Evolutionary conservation across 139 green algal species (phyloP), one percentile per base, ranked within the genome.

Genomic region (Choricystis sp.): DNA sequence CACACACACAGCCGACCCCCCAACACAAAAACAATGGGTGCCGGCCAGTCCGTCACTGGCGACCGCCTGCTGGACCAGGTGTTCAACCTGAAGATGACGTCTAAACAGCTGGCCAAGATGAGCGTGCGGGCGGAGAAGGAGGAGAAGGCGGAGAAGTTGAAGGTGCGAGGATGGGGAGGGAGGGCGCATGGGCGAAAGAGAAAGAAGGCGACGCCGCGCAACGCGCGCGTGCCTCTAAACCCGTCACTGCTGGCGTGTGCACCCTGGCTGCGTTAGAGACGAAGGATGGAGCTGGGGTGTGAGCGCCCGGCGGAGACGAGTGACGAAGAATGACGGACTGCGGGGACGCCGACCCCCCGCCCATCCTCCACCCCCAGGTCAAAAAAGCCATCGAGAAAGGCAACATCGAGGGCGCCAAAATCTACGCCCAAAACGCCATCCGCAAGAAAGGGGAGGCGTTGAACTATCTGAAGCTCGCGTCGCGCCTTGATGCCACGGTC

Each of bases 331-430:
- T n/a, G n/a, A n/a, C n/a, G n/a, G n/a, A n/a, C n/a, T n/a, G n/a
- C n/a, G n/a, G n/a, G n/a, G n/a, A n/a, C n/a, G n/a, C n/a, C n/a
- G n/a, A n/a, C n/a, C n/a, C n/a, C n/a, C n/a, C n/a, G n/a, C n/a
- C n/a, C n/a, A n/a, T n/a, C n/a, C n/a, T n/a, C 26, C 56, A 40
- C 28, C 57, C 59, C 23, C 65, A 80, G 70, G 77, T 96, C 3
- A 97, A 98, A 69, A 94, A 92, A 60, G 92, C 93, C 1, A 98
- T 99, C 27, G 94, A 99, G 66, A 98, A 98, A 69, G 89, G 90
- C 55, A 97, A 99, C 74, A 85, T 90, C 48, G 87, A 95, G 2
- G 83, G 85, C 3, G 87, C 86, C 28, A 80, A 81, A 52, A 92
- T 95, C 19, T 90, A 94, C 62, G 87, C 86, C 0, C 76, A 94